These are phyloP conservation scores for Xenosphaeropsis pyriputrescens DNA, from an alignment of 2,329 filamentous ascomycete genomes.

Conservation along the genomic window DNA sequence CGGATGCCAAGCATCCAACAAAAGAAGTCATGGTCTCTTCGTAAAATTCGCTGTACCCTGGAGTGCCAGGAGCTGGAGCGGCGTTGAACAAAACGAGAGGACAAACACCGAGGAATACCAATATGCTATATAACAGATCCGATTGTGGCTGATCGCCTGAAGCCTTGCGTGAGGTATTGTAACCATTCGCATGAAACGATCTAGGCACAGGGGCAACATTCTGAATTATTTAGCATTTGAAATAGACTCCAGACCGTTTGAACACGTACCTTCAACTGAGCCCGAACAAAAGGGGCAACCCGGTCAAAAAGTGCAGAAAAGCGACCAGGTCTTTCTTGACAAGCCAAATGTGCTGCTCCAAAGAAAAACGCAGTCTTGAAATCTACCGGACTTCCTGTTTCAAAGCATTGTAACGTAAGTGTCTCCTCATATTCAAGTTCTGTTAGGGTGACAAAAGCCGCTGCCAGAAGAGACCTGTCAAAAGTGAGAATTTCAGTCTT, in stretches of 20 bases:
- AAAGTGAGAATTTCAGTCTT: slow-evolving; percentile 36
- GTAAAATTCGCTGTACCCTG: slow-evolving; percentile 20
- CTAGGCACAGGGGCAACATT: not conserved
- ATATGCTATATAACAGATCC: slow-evolving; percentile 33
- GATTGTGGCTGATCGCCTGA: slow-evolving; percentile 23
- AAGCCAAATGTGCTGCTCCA: slow-evolving; percentile 47
- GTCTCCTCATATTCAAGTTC: slow-evolving; percentile 46
- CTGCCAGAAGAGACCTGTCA: slow-evolving; percentile 50
- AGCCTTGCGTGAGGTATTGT: slow-evolving; percentile 23
- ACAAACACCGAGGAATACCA: slow-evolving; percentile 41
- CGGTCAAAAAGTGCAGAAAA: slow-evolving; percentile 40
- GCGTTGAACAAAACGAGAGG: slow-evolving; percentile 32
- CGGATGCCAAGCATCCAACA: slow-evolving; percentile 13
- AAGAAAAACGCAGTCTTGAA: slow-evolving; percentile 51
- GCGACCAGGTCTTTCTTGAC: slow-evolving; percentile 28
- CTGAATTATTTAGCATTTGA: slow-evolving; percentile 5
- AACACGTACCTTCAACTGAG: slow-evolving; percentile 35
- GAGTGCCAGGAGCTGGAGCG: slow-evolving; percentile 17
- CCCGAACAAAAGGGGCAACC: slow-evolving; percentile 39
- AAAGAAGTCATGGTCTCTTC: slow-evolving; percentile 15
- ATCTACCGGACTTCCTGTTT: slow-evolving; percentile 35
- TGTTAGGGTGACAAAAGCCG: slow-evolving; percentile 48
- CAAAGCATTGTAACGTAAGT: slow-evolving; percentile 40
- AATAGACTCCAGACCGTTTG: not conserved
- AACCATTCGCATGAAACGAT: slow-evolving; percentile 14